These are phyloP conservation scores for Fusarium albosuccineum DNA, from an alignment of 2,329 filamentous ascomycete species.

Conservation along the genomic window DNA sequence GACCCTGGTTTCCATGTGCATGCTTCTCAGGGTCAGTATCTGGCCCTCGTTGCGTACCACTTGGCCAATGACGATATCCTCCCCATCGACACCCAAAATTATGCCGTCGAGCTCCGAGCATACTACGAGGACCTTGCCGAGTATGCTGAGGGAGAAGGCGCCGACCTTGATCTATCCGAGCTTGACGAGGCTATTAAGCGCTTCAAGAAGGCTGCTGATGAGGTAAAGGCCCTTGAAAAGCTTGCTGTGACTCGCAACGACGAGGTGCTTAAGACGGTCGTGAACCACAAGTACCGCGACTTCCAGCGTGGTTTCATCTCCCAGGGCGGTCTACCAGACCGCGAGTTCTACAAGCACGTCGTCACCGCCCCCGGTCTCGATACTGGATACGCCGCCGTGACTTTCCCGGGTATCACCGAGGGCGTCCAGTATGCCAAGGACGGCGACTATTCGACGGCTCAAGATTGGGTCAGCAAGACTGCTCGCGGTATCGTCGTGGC, in stretches of 20 bases:
- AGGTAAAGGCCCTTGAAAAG: slow-evolving; percentile 50
- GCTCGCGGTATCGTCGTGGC: slow-evolving; percentile 51
- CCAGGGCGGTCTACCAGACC: slow-evolving; percentile 60
- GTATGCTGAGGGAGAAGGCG: slow-evolving; percentile 48
- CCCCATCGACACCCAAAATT: slow-evolving; percentile 57
- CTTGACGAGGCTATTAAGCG: slow-evolving; percentile 55
- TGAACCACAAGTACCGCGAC: slow-evolving; percentile 62
- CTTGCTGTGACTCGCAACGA: slow-evolving; percentile 48
- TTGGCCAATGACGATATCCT: slow-evolving; percentile 55
- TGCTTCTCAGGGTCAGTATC: slow-evolving; percentile 64
- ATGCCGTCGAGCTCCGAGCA: slow-evolving; percentile 53
- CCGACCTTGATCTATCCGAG: slow-evolving; percentile 53
- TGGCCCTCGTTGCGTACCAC: slow-evolving; percentile 56
- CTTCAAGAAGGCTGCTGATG: slow-evolving; percentile 51
- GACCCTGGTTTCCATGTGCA: slow-evolving; percentile 76
- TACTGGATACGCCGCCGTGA: slow-evolving; percentile 58
- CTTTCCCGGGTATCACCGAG: slow-evolving; percentile 72
- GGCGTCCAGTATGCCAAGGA: slow-evolving; percentile 68
- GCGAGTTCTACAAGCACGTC: slow-evolving; percentile 61
- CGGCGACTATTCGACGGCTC: slow-evolving; percentile 44
- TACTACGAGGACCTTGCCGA: slow-evolving; percentile 55
- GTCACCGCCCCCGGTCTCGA: slow-evolving; percentile 62
- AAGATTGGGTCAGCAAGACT: slow-evolving; percentile 54
- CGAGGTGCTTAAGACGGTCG: slow-evolving; percentile 48
- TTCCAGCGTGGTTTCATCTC: slow-evolving; percentile 64